These are phyloP conservation scores for Solanum corneliomulleri DNA, from an alignment of 257 asterid species.

Conservation along the genomic window DNA sequence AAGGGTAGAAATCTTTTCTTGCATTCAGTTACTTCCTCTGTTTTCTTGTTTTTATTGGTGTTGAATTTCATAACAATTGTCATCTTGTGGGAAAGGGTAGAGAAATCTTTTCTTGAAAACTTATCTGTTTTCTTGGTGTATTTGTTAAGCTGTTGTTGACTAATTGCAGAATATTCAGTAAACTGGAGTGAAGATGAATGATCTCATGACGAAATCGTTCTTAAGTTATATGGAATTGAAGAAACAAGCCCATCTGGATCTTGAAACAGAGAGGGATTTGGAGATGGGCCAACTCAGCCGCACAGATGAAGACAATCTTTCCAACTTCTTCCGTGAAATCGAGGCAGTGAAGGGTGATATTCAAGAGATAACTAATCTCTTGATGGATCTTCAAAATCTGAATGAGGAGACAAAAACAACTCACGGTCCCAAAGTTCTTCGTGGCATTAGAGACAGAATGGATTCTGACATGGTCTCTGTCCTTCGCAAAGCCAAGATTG, in stretches of 20 bases:
- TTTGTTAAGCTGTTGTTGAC: background rate
- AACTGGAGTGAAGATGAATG: conserved; percentile 45
- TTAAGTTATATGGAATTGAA: conserved; percentile 65
- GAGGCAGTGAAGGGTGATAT: conserved; percentile 34
- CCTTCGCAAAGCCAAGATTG: conserved; percentile 49
- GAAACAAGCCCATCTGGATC: conserved; percentile 48
- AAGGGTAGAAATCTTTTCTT: background rate
- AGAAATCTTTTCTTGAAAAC: background rate
- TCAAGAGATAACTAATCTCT: conserved; percentile 56
- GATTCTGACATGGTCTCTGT: conserved; percentile 68
- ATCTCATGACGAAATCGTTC: conserved; percentile 77
- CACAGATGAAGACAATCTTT: conserved; percentile 30
- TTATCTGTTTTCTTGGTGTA: background rate
- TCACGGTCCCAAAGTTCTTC: conserved; percentile 58
- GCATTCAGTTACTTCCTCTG: background rate
- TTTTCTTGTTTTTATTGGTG: background rate
- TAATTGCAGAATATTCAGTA: conserved; percentile 4
- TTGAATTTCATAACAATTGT: background rate
- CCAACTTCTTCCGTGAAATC: conserved; percentile 55
- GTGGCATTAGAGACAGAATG: conserved; percentile 67
- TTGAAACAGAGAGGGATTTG: conserved; percentile 36
- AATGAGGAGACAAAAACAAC: conserved; percentile 59
- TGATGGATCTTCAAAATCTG: conserved; percentile 47
- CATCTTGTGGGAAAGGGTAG: background rate
- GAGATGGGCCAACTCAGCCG: conserved; percentile 39